A percentile compares a stretch with the other conserved stretches of the same genome.
These are phyloP conservation scores for Talaromyces sp. DNA, from an alignment of 2,329 filamentous ascomycete species.

Conservation along the genomic window DNA sequence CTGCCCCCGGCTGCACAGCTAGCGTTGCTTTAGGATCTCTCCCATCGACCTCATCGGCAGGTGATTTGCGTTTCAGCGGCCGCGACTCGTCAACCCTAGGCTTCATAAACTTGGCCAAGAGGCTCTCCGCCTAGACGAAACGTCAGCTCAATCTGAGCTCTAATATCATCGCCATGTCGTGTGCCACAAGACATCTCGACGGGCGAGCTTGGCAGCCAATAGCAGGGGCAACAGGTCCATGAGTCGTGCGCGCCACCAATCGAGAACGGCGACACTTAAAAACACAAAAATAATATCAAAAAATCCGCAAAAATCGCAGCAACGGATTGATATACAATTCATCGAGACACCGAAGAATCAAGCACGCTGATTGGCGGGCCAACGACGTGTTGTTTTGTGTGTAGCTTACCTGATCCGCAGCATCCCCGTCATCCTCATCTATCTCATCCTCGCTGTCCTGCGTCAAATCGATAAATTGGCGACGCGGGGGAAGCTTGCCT, in stretches of 20 bases:
- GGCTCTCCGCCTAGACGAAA: background rate
- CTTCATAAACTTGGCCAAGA: background rate
- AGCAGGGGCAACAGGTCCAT: background rate
- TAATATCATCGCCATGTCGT: background rate
- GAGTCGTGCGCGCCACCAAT: background rate
- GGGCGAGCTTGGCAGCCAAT: background rate
- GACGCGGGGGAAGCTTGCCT: background rate
- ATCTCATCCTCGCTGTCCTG: slow-evolving; percentile 1
- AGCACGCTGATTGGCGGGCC: background rate
- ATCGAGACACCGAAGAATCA: background rate
- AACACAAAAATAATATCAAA: slow-evolving; percentile 14
- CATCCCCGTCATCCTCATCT: slow-evolving; percentile 1
- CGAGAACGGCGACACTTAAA: slow-evolving; percentile 13
- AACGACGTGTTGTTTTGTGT: background rate
- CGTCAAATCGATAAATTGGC: background rate
- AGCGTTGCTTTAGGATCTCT: background rate
- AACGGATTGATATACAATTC: slow-evolving; percentile 5
- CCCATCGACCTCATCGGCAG: background rate
- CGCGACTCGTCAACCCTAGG: background rate
- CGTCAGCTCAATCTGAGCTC: background rate
- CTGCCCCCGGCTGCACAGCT: background rate
- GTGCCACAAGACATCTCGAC: background rate
- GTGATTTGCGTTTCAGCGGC: slow-evolving; percentile 13
- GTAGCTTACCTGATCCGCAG: slow-evolving; percentile 11
- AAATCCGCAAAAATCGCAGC: background rate